Base-by-base conservation (phyloP, 1,284 basidiomycete genomes). In the Heimioporus retisporus region DNA sequence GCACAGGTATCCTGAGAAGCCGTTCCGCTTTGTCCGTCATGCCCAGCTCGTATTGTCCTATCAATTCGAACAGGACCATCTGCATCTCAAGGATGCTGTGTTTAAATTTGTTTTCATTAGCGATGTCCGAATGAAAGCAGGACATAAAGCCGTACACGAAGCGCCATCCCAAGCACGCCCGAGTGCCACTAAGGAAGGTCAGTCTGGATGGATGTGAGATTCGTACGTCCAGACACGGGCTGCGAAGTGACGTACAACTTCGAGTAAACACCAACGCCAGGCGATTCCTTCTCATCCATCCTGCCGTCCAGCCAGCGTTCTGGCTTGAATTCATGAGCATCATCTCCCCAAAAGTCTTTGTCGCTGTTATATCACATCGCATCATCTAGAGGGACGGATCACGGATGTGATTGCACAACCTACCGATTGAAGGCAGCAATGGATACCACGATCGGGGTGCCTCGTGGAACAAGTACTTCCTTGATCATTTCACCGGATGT, bases 141-240 rank as follows among this genome's bases (percentile, higher is more conserved):
- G 46, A 48, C 13, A 40, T 40, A 19, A 48, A n/a, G 19, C 46
- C n/a, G 48, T 64, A 70, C 65, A 66, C 84, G 69, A 88, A 85
- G 63, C 84, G 82, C 86, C 87, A 88, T 25, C 83, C 84, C 42
- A 86, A 79, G 71, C 84, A 86, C 1, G 79, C 72, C 23, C 82
- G 77, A 42, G 79, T 63, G 18, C 84, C 86, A 46, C 81, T 79
- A 35, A 80, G 71, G 66, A 86, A 88, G 11, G 80, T 82, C 69
- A 85, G 70, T 40, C 84, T 86, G n/a, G 19, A 21, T 2, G 13
- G 23, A 50, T 11, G 21, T 50, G 13, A 11, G 11, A 21, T 46
- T 14, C 35, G 35, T 40, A 15, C n/a, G 8, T 8, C 19, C 44
- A 21, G 10, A 43, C 28, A 23, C 18, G 16, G 3, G 15, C 6